Evolutionary conservation across 306 rosid species (phyloP).

Genomic region (Pyrus pyrifolia): DNA sequence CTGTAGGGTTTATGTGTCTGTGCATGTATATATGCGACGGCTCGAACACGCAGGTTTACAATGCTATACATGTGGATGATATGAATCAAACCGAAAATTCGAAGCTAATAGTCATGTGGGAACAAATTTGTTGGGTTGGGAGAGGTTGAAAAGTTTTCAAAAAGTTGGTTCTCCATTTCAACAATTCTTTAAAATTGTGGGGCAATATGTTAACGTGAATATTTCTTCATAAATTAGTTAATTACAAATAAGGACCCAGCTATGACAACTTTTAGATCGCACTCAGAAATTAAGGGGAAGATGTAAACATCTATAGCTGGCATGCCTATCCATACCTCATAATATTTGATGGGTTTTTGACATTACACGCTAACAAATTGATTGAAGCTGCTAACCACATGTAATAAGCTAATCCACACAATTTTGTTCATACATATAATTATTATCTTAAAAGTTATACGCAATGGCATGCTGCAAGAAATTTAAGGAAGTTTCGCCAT

Average conservation of each 20-base stretch:
- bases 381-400: not conserved
- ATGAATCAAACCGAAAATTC: not conserved
- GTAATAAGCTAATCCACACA: not conserved
- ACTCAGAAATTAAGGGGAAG: not conserved
- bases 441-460: not conserved
- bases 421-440: not conserved
- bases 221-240: not conserved
- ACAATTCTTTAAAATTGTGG: no score
- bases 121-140: conserved; percentile 4
- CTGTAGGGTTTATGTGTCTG: not conserved
- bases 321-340: not conserved
- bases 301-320: not conserved
- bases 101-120: not conserved
- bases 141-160: conserved; percentile 3
- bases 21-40: not conserved
- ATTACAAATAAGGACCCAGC: not conserved
- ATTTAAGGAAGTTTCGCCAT: no score
- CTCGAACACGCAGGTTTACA: not conserved
- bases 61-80: not conserved
- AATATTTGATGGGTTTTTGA: no score
- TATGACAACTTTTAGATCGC: not conserved
- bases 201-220: not conserved
- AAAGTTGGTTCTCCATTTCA: not conserved
- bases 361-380: not conserved
- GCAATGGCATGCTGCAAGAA: not conserved